Conservation (phyloP, 2,329 filamentous ascomycete species). For the Diaporthe longicolla region DNA sequence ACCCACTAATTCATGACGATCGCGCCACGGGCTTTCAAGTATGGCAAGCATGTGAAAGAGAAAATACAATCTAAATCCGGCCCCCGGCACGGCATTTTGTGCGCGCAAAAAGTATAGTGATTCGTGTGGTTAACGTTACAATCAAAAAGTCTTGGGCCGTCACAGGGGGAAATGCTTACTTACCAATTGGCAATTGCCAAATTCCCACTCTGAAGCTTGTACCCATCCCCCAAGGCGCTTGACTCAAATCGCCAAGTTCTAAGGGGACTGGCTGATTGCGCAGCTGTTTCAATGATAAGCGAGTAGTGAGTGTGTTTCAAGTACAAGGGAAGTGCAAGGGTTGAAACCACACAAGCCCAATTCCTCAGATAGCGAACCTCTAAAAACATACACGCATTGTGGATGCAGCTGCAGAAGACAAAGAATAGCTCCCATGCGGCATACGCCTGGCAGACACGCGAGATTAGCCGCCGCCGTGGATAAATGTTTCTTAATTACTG, state of each 20-base stretch:
- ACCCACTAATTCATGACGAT: slow-evolving; percentile 1
- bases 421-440: neutral
- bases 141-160: slow-evolving; percentile 28
- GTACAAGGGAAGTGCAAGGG: slow-evolving; percentile 16
- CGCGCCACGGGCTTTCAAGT: neutral
- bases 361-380: neutral
- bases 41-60: neutral
- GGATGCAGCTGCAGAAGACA: slow-evolving; percentile 19
- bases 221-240: slow-evolving; percentile 31
- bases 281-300: slow-evolving; percentile 26
- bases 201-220: slow-evolving; percentile 22
- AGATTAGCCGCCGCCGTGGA: slow-evolving; percentile 2
- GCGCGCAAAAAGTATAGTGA: slow-evolving; percentile 8
- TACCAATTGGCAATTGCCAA: slow-evolving; percentile 35
- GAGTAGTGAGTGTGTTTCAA: slow-evolving; percentile 33
- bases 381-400: slow-evolving; percentile 18
- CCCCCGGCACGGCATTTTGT: neutral
- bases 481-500: neutral
- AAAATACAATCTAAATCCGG: neutral
- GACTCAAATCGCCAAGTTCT: slow-evolving; percentile 31
- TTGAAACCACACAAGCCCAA: slow-evolving; percentile 30
- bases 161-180: slow-evolving; percentile 28
- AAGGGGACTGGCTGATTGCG: slow-evolving; percentile 23
- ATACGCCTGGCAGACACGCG: neutral
- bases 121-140: slow-evolving; percentile 20